phyloP scores from a whole-genome alignment of 2,329 filamentous ascomycete genomes.

The Diplodia sapinea region DNA sequence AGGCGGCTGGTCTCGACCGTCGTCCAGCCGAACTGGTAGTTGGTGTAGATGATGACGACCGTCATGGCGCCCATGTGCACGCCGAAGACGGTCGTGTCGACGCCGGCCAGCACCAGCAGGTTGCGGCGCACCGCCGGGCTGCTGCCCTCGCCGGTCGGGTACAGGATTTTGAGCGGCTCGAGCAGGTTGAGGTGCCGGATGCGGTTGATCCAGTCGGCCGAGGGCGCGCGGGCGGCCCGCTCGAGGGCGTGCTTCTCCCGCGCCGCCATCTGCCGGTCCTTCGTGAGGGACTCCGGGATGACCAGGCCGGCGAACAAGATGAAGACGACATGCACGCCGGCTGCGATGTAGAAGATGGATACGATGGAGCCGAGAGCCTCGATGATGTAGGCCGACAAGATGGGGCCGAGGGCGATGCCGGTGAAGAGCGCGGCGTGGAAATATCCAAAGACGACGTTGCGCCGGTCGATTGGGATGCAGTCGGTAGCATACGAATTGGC shows the following conservation, averaged over 20 bases:
- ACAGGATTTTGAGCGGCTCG: conserved; percentile 77
- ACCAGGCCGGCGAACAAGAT: conserved; percentile 72
- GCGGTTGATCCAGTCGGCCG: conserved; percentile 53
- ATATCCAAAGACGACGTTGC: conserved; percentile 85
- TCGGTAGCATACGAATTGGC: conserved; percentile 88
- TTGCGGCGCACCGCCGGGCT: conserved; percentile 72
- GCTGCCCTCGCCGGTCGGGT: conserved; percentile 70
- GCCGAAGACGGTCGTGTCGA: conserved; percentile 83
- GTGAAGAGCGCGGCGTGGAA: conserved; percentile 88
- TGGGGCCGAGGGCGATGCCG: conserved; percentile 86
- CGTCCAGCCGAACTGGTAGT: conserved; percentile 80
- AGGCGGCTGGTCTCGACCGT: conserved; percentile 81
- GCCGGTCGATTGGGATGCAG: conserved; percentile 78
- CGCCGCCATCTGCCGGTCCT: conserved; percentile 71
- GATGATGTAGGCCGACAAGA: conserved; percentile 80
- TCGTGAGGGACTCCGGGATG: conserved; percentile 84
- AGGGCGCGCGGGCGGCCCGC: conserved; percentile 42
- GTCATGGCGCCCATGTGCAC: conserved; percentile 79
- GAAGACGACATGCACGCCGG: conserved; percentile 76
- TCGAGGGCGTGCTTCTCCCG: conserved; percentile 67
- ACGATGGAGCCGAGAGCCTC: conserved; percentile 75
- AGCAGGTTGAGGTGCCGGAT: conserved; percentile 67
- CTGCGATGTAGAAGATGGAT: conserved; percentile 81
- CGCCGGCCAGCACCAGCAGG: conserved; percentile 76
- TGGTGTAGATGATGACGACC: conserved; percentile 84